Evolutionary conservation across 176 grass and related monocot species (phyloP).

Genomic region (Elymus sibiricus): DNA sequence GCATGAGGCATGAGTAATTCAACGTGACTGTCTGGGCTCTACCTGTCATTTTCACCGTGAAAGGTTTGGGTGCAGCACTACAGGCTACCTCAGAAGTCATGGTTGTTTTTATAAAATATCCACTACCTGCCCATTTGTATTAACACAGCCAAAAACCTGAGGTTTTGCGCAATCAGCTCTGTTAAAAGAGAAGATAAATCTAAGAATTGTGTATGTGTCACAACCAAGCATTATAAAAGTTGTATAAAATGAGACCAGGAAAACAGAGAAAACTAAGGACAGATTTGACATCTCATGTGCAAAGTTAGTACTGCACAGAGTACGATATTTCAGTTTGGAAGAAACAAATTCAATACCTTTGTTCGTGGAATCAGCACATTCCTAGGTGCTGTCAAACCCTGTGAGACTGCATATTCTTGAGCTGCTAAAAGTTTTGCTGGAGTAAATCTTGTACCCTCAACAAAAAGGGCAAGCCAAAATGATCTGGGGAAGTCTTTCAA

Average conservation of each 20-base stretch:
- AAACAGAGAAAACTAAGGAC: not conserved
- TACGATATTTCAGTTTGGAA: not conserved
- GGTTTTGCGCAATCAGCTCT: not conserved
- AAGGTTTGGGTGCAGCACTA: not conserved
- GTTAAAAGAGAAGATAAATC: not conserved
- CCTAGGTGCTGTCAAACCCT: slow-evolving; percentile 67
- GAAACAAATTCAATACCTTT: slow-evolving; percentile 49
- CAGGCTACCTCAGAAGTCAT: not conserved
- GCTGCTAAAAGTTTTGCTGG: slow-evolving; percentile 43
- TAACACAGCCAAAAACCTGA: not conserved
- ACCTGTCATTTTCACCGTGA: not conserved
- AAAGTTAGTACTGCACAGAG: not conserved
- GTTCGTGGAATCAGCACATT: slow-evolving; percentile 96
- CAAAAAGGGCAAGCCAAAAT: slow-evolving; percentile 95
- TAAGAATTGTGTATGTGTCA: not conserved
- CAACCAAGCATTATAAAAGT: not conserved
- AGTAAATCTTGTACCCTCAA: slow-evolving; percentile 37
- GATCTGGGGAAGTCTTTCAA: slow-evolving; percentile 84
- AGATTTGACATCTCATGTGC: not conserved
- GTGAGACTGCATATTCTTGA: slow-evolving; percentile 87
- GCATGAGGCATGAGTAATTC: not conserved
- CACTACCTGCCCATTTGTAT: not conserved
- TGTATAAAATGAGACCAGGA: not conserved
- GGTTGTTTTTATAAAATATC: not conserved
- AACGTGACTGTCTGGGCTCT: not conserved